These are phyloP conservation scores for Lagenaria siceraria DNA, from an alignment of 306 rosid genomes.

Conservation along the genomic window DNA sequence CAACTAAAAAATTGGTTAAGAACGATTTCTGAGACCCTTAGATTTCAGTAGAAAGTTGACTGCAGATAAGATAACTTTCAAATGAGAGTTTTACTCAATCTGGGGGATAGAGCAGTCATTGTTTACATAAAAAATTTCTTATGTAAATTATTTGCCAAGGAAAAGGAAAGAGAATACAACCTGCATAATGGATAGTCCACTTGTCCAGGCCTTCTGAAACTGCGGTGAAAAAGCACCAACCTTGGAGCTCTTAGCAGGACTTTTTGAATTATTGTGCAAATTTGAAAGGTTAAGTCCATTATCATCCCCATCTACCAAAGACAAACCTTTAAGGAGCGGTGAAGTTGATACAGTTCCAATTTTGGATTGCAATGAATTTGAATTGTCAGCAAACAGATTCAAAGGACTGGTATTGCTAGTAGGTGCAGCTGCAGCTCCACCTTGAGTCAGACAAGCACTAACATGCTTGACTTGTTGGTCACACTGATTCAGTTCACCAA, in stretches of 20 bases:
- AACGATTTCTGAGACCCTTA: background rate
- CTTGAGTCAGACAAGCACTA: slow-evolving; percentile 13
- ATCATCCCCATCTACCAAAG: slow-evolving; percentile 19
- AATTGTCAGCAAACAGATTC: slow-evolving; percentile 8
- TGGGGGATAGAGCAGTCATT: background rate
- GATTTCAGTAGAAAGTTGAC: background rate
- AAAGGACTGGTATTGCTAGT: slow-evolving; percentile 8
- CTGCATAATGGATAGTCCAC: slow-evolving; percentile 13
- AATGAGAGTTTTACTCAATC: background rate
- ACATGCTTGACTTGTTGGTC: slow-evolving; percentile 15
- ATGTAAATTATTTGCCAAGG: background rate
- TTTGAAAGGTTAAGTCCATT: slow-evolving; percentile 4
- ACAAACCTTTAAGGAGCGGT: background rate
- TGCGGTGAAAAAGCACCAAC: slow-evolving; percentile 10
- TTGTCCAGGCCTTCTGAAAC: background rate
- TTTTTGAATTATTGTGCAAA: slow-evolving; percentile 19
- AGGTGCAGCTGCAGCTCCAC: slow-evolving; percentile 3
- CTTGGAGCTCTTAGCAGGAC: slow-evolving; percentile 17
- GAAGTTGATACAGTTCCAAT: slow-evolving; percentile 1
- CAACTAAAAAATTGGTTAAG: background rate
- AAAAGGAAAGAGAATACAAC: slow-evolving; percentile 8
- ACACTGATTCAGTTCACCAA: slow-evolving; percentile 21
- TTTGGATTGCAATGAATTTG: slow-evolving; percentile 12
- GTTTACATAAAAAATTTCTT: background rate
- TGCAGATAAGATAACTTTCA: background rate